phyloP scores from a whole-genome alignment of 192 early-diverging fungal species.

The Lunasporangiospora selenospora region DNA sequence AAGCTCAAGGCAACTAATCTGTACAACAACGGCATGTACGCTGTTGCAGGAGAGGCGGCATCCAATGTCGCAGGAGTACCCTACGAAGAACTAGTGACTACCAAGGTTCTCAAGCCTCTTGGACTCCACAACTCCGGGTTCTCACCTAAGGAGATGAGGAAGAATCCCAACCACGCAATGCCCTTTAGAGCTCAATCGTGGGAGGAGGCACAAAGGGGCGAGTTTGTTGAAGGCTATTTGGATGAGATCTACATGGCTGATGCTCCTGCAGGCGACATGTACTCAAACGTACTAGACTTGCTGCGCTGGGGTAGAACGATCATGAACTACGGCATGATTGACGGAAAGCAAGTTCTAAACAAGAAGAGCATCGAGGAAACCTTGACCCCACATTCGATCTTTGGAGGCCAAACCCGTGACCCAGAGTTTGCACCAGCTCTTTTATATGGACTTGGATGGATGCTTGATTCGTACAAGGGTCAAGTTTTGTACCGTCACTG shows the following conservation, averaged over 20 bases:
- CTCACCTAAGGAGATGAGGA: slow-evolving; percentile 14
- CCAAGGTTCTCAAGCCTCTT: slow-evolving; percentile 13
- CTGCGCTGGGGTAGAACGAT: slow-evolving; percentile 9
- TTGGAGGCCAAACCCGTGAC: too few relatives aligned
- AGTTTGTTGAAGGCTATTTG: slow-evolving; percentile 1
- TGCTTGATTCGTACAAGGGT: slow-evolving; percentile 9
- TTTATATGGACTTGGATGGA: slow-evolving; percentile 18
- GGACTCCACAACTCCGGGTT: slow-evolving; percentile 19
- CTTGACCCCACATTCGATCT: slow-evolving; percentile 6
- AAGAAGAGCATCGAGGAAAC: neutral
- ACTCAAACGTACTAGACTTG: slow-evolving; percentile 22
- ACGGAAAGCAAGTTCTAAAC: slow-evolving; percentile 23
- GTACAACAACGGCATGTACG: slow-evolving; percentile 17
- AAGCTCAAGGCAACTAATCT: neutral
- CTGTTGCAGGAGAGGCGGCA: slow-evolving; percentile 25
- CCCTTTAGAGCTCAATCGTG: slow-evolving; percentile 15
- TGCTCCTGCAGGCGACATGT: slow-evolving; percentile 23
- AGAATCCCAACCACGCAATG: slow-evolving; percentile 11
- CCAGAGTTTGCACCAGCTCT: neutral
- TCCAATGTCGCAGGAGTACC: slow-evolving; percentile 18
- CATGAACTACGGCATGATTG: neutral
- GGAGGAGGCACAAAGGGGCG: slow-evolving; percentile 11
- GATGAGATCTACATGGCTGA: neutral
- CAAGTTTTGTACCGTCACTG: slow-evolving; percentile 2
- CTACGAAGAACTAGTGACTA: slow-evolving; percentile 5